A percentile compares a stretch with the other conserved stretches of the same genome.
Conservation (phyloP, 352 stramenopile genomes). For the Phytophthora vignae region DNA sequence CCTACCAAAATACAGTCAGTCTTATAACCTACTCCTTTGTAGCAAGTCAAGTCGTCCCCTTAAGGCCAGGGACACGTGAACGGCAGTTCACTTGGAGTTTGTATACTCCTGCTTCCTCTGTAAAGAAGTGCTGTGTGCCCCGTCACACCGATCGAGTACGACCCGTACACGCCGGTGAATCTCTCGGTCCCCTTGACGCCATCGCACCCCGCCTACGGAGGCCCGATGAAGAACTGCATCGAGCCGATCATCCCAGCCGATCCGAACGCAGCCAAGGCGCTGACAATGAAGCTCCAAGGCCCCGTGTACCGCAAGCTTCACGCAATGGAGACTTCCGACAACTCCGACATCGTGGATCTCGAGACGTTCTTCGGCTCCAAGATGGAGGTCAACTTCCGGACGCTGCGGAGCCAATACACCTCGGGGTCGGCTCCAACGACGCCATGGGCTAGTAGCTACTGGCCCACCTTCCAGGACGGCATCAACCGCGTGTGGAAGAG, state of each 20-base stretch:
- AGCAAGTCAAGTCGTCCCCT: too few relatives aligned
- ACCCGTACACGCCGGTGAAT: conserved; percentile 37
- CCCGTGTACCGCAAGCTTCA: conserved; percentile 31
- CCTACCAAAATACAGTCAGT: too few relatives aligned
- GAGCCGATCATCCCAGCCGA: conserved; percentile 31
- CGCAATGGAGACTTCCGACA: conserved; percentile 27
- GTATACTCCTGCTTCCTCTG: too few relatives aligned
- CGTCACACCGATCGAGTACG: conserved; percentile 39
- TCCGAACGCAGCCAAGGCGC: conserved; percentile 14
- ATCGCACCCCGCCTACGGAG: conserved; percentile 42
- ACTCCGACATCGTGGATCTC: conserved; percentile 36
- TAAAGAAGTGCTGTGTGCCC: too few relatives aligned
- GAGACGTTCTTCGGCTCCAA: conserved; percentile 41
- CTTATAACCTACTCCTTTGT: too few relatives aligned
- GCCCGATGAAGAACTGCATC: conserved; percentile 22
- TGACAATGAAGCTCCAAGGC: background rate
- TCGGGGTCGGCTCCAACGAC: conserved; percentile 11
- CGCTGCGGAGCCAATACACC: conserved; percentile 35
- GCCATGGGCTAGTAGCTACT: conserved; percentile 63
- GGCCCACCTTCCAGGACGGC: conserved; percentile 57
- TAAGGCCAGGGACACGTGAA: too few relatives aligned
- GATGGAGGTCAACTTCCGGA: conserved; percentile 40
- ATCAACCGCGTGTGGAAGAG: conserved; percentile 58
- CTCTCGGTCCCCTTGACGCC: conserved; percentile 30
- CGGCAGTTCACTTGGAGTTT: too few relatives aligned